Conservation (phyloP, 441 rosid species). For the Pelargonium cotyledonis region DNA sequence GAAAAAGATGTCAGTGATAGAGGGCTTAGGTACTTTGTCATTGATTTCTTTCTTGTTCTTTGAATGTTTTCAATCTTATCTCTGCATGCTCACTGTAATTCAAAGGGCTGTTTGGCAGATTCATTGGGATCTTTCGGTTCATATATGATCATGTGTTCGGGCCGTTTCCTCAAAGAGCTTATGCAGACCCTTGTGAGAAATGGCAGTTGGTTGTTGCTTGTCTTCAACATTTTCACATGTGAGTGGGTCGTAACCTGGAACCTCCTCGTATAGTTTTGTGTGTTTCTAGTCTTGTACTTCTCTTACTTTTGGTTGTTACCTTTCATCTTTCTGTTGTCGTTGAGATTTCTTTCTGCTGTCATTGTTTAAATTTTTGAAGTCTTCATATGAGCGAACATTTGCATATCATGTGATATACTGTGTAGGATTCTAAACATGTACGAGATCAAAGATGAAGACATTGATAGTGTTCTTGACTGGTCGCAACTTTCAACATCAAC, state of each 20-base stretch:
- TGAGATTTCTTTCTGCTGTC: neutral
- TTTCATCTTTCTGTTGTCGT: neutral
- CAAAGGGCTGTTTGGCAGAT: conserved; percentile 49
- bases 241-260: conserved; percentile 23
- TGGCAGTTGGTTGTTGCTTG: conserved; percentile 93
- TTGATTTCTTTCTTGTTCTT: conserved; percentile 15
- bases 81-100: conserved; percentile 19
- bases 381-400: conserved; percentile 8
- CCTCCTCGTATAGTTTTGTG: neutral
- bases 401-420: conserved; percentile 9
- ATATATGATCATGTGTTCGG: conserved; percentile 89
- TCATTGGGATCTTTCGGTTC: conserved; percentile 86
- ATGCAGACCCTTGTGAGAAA: conserved; percentile 88
- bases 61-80: conserved; percentile 17
- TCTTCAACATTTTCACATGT: conserved; percentile 95
- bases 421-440: conserved; percentile 88
- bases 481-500: conserved; percentile 38
- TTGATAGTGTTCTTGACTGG: conserved; percentile 52
- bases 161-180: conserved; percentile 95
- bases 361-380: neutral
- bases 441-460: conserved; percentile 73
- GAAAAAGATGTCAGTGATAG: conserved; percentile 82
- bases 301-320: conserved; percentile 8
- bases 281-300: neutral
- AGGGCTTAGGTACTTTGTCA: conserved; percentile 74